Conservation (phyloP, 2,329 filamentous ascomycete genomes). For the Beauveria caledonica region DNA sequence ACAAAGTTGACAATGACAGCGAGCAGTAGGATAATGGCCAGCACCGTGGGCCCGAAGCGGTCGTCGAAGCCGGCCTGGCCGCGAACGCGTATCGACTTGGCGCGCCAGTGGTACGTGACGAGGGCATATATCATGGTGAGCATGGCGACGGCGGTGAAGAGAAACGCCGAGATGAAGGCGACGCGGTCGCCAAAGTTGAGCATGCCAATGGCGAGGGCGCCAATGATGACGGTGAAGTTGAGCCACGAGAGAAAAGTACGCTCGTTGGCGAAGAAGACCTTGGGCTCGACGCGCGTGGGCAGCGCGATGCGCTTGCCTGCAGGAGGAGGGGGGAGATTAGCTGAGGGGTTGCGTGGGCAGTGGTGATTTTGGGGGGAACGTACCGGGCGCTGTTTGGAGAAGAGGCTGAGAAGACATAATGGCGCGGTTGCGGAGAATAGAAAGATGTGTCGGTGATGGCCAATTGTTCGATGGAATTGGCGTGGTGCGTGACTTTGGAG, state of each 20-base stretch:
- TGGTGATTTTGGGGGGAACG: constrained; percentile 3
- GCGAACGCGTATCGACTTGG: constrained; percentile 80
- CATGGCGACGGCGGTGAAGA: constrained; percentile 94
- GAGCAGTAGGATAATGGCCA: constrained; percentile 76
- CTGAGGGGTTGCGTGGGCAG: neutral
- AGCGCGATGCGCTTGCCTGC: constrained; percentile 96
- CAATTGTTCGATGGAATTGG: neutral
- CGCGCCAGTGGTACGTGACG: constrained; percentile 93
- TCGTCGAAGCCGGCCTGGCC: constrained; percentile 97
- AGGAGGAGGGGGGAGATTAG: constrained; percentile 12
- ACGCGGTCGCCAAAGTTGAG: constrained; percentile 96
- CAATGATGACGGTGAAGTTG: constrained; percentile 98
- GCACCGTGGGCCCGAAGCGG: constrained; percentile 82
- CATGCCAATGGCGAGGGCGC: constrained; percentile 90
- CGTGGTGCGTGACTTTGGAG: neutral
- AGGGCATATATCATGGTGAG: constrained; percentile 92
- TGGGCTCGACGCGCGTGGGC: constrained; percentile 94
- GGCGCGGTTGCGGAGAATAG: constrained; percentile 3
- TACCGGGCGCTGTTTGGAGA: constrained; percentile 87
- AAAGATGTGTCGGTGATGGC: neutral
- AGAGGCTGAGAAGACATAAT: constrained; percentile 94
- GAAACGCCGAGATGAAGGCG: constrained; percentile 84
- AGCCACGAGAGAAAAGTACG: constrained; percentile 99
- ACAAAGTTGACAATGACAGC: constrained; percentile 97
- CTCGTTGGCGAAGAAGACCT: constrained; percentile 99